Conservation (phyloP, 805 yeast species). For the Candida alai region DNA sequence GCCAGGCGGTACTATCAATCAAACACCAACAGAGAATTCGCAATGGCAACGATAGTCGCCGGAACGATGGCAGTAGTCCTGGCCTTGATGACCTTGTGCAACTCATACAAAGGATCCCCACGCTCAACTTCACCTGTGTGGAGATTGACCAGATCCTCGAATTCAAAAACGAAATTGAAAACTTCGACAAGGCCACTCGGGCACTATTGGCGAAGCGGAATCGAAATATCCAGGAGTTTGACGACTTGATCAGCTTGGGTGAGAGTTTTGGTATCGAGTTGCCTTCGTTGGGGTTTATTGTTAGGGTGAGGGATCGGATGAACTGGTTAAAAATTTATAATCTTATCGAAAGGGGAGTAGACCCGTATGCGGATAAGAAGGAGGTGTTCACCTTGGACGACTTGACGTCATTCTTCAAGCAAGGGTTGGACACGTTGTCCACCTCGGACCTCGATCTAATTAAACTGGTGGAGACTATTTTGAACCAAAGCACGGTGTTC, state of each 20-base stretch:
- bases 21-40: conserved; percentile 50
- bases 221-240: conserved; percentile 42
- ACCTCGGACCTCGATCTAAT: conserved; percentile 32
- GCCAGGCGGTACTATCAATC: conserved; percentile 48
- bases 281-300: conserved; percentile 40
- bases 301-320: conserved; percentile 30
- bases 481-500: conserved; percentile 23
- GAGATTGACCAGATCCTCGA: conserved; percentile 60
- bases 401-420: conserved; percentile 22
- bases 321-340: conserved; percentile 31
- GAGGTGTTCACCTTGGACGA: conserved; percentile 30
- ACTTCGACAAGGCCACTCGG: conserved; percentile 47
- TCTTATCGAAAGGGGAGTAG: conserved; percentile 36
- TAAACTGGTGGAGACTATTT: conserved; percentile 18
- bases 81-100: conserved; percentile 21
- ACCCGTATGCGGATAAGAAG: conserved; percentile 35
- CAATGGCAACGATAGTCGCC: conserved; percentile 20
- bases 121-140: conserved; percentile 47
- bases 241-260: conserved; percentile 55
- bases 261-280: conserved; percentile 55
- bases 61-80: conserved; percentile 11
- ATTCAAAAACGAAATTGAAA: conserved; percentile 47
- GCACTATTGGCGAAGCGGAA: conserved; percentile 30
- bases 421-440: conserved; percentile 27
- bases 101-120: conserved; percentile 46